Base-by-base conservation (phyloP, 1,284 basidiomycete species). In the Psilocybe mexicana region DNA sequence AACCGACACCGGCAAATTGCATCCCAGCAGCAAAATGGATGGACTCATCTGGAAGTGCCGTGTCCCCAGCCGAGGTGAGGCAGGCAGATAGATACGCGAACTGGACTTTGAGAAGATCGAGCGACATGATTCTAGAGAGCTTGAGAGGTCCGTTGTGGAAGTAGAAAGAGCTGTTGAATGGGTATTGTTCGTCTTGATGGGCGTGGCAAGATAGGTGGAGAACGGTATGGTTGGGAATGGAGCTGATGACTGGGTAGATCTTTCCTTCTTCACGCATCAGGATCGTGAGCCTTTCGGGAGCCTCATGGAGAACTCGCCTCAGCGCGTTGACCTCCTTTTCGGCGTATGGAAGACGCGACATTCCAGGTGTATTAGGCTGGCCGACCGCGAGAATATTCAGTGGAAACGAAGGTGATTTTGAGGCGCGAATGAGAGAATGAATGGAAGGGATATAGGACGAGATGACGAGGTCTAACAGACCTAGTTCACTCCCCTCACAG, bases 11-110 rank as follows among this genome's bases (percentile, higher is more conserved):
- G 26, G 69, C 68, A 11, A 70, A 60, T 42, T 71, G 61, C 65
- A 75, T 69, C 2, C 70, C 71, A 26, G 68, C 70, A 11, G 72
- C 71, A 12, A 75, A 65, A 58, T 75, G 70, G 1, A 72, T 57
- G 4, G 64, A 61, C 50, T 76, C 71, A 6, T 73, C 70, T 23
- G 69, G 59, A 14, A 63, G 55, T 5, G 55, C 48, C 6, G 61
- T 38, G 48, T 65, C 69, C 23, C 71, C 72, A 35, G 55, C 61
- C 3, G 70, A 71, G 28, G 72, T 75, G 58, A 74, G 65, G 54
- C 73, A 75, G 26, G 73, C 73, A n/a, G 71, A 71, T 25, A 74
- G 67, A 54, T 71, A 74, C 18, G 72, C 74, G 28, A 74, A 61
- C 8, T 69, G 62, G 8, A 49, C 65, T 35, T 64, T 44, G 1